Evolutionary conservation across 306 rosid genomes (phyloP), one percentile per base, ranked within the genome.

Genomic region (Prosopis cineraria): DNA sequence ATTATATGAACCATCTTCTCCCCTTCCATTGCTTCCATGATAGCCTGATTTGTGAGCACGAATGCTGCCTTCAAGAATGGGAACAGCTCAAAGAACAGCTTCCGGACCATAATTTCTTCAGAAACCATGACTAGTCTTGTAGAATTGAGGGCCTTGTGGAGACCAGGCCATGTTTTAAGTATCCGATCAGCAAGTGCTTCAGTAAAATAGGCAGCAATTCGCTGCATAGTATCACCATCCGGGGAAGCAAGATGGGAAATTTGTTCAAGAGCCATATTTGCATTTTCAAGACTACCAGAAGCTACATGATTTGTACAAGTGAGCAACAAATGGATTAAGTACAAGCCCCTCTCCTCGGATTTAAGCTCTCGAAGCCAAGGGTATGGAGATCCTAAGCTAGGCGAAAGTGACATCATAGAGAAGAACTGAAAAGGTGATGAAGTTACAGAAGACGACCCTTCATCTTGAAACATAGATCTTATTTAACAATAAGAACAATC

Each of bases 221-320:
- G 89, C 86, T 93, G 96, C 98, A 91, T 91, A 16, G 98, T 91
- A 69, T 93, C 97, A 0, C 98, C 98, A 19, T 87, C 90, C 0
- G 93, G 81, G 16, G 93, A 84, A 77, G 98, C 88, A 37, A 93
- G 96, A 41, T 83, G 81, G 60, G 98, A 91, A 82, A 91, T 93
- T 58, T 93, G 97, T 76, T 91, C 98, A n/a, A 91, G 96, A 40
- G 88, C 77, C 30, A 68, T 43, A 65, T 93, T 90, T 59, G 98
- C 98, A 89, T 82, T 88, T 63, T 93, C 96, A 75, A 93, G 90
- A 70, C 77, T 86, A 25, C 90, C 90, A 36, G 83, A 65, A 71
- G 96, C 96, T 7, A 93, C 96, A 76, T 90, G 91, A 22, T 90
- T 93, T 60, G 93, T 93, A 86, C 98, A 90, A 59, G 98, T 70